Evolutionary conservation across 805 yeast genomes (phyloP), one percentile per base, ranked within the genome.

Genomic region (Candida schatavii): DNA sequence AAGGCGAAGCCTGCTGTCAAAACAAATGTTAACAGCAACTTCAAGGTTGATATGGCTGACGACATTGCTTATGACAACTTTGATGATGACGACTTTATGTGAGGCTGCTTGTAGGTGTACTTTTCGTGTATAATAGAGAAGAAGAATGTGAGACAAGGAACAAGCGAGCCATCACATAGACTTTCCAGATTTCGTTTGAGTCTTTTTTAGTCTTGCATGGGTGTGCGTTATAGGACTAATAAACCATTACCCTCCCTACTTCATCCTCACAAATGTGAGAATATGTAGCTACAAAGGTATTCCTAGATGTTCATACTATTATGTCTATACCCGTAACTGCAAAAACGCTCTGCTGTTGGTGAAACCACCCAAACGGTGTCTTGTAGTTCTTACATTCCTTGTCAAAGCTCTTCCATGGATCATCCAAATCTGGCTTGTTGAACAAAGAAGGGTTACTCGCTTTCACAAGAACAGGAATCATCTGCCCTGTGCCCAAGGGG

Each of bases 21-120:
- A 61, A 72, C 85, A 40, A 79, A 69, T 47, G 67, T 66, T 37
- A 60, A 67, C 26, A 60, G 66, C 3, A 57, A 58, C 7, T 75
- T 75, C 66, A 85, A 83, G 74, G 83, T 84, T 64, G 88, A 83
- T 55, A 70, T 69, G 39, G 72, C 74, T 30, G 80, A 79, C 50
- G 86, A 76, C 46, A 66, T 77, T 60, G 73, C 68, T 49, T 68
- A 64, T 43, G 57, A 47, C 25, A 72, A 70, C 53, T 79, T 81
- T 54, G 87, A 74, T 46, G 93, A 85, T 47, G 93, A 83, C 57
- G 93, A 86, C 62, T 86, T 86, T 63, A 85, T 86, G 95, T 86
- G 72, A 64, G 23, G 20, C n/a, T n/a, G n/a, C n/a, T n/a, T 7
- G 32, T 29, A n/a, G n/a, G n/a, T n/a, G n/a, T n/a, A n/a, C n/a